These are phyloP conservation scores for Botryotinia convoluta DNA, from an alignment of 2,329 filamentous ascomycete species.

Conservation along the genomic window DNA sequence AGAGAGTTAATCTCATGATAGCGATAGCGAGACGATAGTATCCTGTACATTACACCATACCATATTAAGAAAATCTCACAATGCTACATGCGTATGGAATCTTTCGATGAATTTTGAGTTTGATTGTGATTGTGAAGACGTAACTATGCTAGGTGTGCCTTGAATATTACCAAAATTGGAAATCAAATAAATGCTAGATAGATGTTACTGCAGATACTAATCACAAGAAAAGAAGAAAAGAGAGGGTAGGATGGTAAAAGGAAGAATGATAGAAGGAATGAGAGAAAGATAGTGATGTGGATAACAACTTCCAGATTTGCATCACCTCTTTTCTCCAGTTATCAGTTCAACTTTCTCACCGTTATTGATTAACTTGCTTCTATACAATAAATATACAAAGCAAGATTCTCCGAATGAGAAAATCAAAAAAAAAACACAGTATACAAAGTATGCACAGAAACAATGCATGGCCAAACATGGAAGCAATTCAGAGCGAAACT, in stretches of 20 bases:
- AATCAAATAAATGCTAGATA: rapidly evolving
- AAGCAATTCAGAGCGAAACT: neutral
- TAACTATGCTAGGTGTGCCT: neutral
- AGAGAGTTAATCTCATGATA: too few relatives aligned
- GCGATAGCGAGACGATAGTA: too few relatives aligned
- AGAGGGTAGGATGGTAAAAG: neutral
- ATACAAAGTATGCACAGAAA: neutral
- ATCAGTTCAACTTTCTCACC: neutral
- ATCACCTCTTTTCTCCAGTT: neutral
- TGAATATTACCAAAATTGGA: neutral
- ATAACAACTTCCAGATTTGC: neutral
- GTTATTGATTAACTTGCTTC: too few relatives aligned
- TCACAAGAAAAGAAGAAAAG: neutral
- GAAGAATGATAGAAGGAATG: neutral
- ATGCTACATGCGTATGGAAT: neutral
- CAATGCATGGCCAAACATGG: neutral
- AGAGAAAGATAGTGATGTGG: rapidly evolving
- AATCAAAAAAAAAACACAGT: too few relatives aligned
- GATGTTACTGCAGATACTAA: rapidly evolving
- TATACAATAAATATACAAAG: too few relatives aligned
- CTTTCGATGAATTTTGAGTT: neutral
- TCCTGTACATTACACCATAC: too few relatives aligned
- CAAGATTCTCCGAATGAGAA: neutral
- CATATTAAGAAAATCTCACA: neutral
- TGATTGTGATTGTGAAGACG: too few relatives aligned